Conservation (phyloP, 2,329 filamentous ascomycete species). For the Colletotrichum phormii region DNA sequence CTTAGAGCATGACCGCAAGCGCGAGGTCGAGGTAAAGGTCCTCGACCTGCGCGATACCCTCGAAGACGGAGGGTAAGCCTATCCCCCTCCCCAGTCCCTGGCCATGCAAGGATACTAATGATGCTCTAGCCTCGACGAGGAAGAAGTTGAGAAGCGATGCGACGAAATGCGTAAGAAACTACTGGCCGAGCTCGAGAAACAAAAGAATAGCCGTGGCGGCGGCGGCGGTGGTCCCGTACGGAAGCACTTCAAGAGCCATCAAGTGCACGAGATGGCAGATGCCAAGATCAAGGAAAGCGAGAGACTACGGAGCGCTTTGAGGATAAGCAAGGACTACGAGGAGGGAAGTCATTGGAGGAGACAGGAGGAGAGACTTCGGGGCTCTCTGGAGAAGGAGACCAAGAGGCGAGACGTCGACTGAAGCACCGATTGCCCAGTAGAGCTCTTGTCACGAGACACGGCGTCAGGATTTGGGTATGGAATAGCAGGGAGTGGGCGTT, state of each 20-base stretch:
- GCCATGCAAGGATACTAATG: not conserved
- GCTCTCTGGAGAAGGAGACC: constrained; percentile 54
- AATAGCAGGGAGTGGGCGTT: constrained; percentile 12
- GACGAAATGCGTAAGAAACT: constrained; percentile 56
- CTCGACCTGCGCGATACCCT: constrained; percentile 89
- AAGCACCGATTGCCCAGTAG: not conserved
- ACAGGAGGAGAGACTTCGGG: constrained; percentile 77
- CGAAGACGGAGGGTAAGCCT: constrained; percentile 82
- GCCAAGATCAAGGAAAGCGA: constrained; percentile 98
- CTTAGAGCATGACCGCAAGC: constrained; percentile 91
- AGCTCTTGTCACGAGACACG: not conserved
- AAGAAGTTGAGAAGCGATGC: constrained; percentile 82
- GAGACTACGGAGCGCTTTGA: constrained; percentile 84
- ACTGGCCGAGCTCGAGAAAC: constrained; percentile 53
- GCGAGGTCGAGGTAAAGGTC: constrained; percentile 92
- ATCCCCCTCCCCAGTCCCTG: constrained; percentile 47
- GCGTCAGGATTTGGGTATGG: constrained; percentile 1
- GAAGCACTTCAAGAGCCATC: constrained; percentile 84
- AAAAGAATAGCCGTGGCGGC: constrained; percentile 39
- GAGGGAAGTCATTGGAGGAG: constrained; percentile 88
- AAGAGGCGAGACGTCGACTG: constrained; percentile 39
- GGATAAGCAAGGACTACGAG: constrained; percentile 87
- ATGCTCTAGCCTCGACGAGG: constrained; percentile 76
- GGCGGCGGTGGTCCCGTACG: constrained; percentile 49
- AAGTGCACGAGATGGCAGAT: constrained; percentile 95